Evolutionary conservation across 75 land plant species (phyloP).

Genomic region (Chamaecyparis obtusa): DNA sequence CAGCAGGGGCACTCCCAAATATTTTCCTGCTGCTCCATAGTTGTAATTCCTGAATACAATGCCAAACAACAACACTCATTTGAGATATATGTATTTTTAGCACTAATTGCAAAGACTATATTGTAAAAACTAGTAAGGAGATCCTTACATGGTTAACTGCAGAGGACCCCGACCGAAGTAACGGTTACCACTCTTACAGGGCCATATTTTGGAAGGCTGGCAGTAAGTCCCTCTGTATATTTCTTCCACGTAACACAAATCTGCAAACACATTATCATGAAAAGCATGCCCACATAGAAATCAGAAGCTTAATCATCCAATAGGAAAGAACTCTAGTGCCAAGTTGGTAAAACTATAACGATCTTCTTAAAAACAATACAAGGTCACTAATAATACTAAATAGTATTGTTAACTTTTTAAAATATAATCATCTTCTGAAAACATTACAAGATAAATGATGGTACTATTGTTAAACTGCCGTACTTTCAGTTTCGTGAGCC

Average conservation of each 20-base stretch:
- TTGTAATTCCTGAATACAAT: slow-evolving; percentile 5
- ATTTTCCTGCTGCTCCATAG: slow-evolving; percentile 12
- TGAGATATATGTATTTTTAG: not conserved
- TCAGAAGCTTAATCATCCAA: too few species aligned
- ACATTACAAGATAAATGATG: not conserved
- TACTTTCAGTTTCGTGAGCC: not conserved
- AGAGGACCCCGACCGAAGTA: not conserved
- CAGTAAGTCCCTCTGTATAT: not conserved
- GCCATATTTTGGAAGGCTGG: not conserved
- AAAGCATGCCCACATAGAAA: too few species aligned
- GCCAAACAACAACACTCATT: not conserved
- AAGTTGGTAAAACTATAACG: not conserved
- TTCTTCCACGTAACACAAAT: slow-evolving; percentile 1
- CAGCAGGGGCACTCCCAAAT: slow-evolving; percentile 8
- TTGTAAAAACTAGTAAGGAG: too few species aligned
- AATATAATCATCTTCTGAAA: not conserved
- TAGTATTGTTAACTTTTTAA: not conserved
- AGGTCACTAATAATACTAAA: not conserved
- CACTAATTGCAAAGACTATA: not conserved
- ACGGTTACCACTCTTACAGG: not conserved
- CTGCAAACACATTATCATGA: too few species aligned
- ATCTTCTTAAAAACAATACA: not conserved
- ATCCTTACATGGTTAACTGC: not conserved
- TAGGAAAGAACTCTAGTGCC: too few species aligned
- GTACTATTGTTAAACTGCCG: not conserved